Evolutionary conservation across 306 rosid species (phyloP).

Genomic region (Canavalia gladiata): DNA sequence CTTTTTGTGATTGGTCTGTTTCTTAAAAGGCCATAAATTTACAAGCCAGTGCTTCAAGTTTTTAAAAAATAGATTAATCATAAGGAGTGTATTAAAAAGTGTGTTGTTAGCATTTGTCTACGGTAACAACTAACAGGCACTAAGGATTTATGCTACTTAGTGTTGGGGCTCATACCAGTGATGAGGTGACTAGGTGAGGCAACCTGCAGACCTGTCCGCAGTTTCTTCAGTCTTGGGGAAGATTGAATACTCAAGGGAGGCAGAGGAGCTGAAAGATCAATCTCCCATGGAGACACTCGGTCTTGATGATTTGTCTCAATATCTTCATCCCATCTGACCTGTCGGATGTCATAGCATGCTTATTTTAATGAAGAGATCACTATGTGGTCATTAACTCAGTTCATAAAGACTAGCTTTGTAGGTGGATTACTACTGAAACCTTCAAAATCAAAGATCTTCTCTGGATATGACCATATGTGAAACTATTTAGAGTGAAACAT

Average conservation of each 20-base stretch:
- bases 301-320: conserved; percentile 74
- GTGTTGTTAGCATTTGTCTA: too few species aligned
- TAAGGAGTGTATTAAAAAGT: too few species aligned
- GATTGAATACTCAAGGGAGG: conserved; percentile 93
- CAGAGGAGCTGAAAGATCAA: conserved; percentile 81
- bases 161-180: conserved; percentile 62
- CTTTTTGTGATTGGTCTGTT: too few species aligned
- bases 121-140: conserved; percentile 4
- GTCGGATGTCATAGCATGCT: conserved; percentile 51
- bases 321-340: conserved; percentile 97
- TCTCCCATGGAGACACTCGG: conserved; percentile 94
- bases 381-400: conserved; percentile 28
- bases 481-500: conserved; percentile 13
- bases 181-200: conserved; percentile 67
- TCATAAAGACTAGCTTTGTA: neutral
- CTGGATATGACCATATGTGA: neutral
- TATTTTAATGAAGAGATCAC: conserved; percentile 38
- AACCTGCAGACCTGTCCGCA: conserved; percentile 83
- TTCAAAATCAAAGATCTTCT: conserved; percentile 1
- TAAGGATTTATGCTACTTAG: conserved; percentile 1
- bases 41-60: too few species aligned
- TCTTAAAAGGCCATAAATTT: too few species aligned
- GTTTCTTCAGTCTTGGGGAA: conserved; percentile 92
- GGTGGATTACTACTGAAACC: neutral
- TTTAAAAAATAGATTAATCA: too few species aligned